Evolutionary conservation across 176 grass and related monocot genomes (phyloP), one percentile per base, ranked within the genome.

Genomic region (Carex cristatella): DNA sequence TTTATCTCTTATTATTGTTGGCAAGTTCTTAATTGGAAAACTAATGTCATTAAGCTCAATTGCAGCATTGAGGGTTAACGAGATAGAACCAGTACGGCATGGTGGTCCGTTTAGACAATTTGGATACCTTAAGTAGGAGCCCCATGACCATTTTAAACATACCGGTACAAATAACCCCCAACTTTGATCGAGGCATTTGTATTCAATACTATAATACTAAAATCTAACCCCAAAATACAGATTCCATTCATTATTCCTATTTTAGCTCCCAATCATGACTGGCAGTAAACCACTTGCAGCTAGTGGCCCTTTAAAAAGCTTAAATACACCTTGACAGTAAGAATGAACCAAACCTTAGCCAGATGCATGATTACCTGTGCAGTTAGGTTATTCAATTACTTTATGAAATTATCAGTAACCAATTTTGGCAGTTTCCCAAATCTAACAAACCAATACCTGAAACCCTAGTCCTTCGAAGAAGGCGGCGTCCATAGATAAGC

Each of bases 401-500:
- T 11, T 77, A 53, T 16, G 49, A 32, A 77, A 78, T 57, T 33
- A 78, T 32, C 19, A 79, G 53, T 4, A 79, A 56, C 28, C 15
- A 37, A 58, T 79, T 58, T 9, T 58, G 53, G 27, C 16, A 2
- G 28, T 12, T 77, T 16, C 18, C 53, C 30, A 57, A 79, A 57
- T 58, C 74, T 79, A 79, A 58, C 19, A 28, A 61, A 28, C 1
- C 15, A 35, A 44, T 83, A 83, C 88, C 91, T 94, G 91, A 70
- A 96, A 85, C 49, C 81, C 86, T 77, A 99, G 79, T 19, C 79
- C 85, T 16, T 99, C 93, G 83, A 99, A 99, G 88, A 99, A 92
- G 80, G 88, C 96, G 32, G 93, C 93, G 84, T 99, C 96, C 23
- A 99, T 79, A 6, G 96, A 99, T 13, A 99, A 86, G 84, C 97